Evolutionary conservation across 306 rosid species (phyloP), one percentile per base, ranked within the genome.

Genomic region (Bauhinia variegata): DNA sequence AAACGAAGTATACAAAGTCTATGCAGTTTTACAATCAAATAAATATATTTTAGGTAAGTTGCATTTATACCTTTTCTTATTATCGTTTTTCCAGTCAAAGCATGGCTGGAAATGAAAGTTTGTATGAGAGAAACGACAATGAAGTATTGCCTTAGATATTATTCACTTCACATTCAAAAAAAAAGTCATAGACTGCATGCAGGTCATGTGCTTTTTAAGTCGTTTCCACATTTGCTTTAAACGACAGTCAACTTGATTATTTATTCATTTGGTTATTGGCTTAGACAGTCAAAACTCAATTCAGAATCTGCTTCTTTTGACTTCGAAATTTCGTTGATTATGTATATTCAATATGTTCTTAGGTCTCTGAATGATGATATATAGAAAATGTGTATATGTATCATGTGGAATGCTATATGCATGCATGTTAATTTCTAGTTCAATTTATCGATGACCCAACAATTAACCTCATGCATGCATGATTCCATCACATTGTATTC

Each of bases 51-150:
- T n/a, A n/a, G n/a, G n/a, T n/a, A n/a, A n/a, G n/a, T n/a, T n/a
- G n/a, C n/a, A n/a, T n/a, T n/a, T n/a, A n/a, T n/a, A n/a, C n/a
- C n/a, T n/a, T n/a, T n/a, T n/a, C n/a, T n/a, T n/a, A n/a, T n/a
- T n/a, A n/a, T n/a, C n/a, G n/a, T 15, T 39, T 4, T 69, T 16
- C 73, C 31, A 54, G 80, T 71, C 78, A 75, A 75, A 75, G 76
- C 66, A 43, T 39, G 38, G 79, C 44, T 73, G 64, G 50, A 42
- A 60, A 33, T 53, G 53, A 36, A 79, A 36, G 48, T 1, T 23
- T 43, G 51, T 62, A 23, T 7, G 8, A 48, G 65, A 11, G n/a
- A 41, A 6, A 60, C 7, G 54, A 53, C 53, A 53, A 42, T 15
- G 46, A 60, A 67, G 8, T 1, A 67, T 11, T 44, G 60, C 52